Evolutionary conservation across 441 rosid species (phyloP).

Genomic region (Jatropha multifida): DNA sequence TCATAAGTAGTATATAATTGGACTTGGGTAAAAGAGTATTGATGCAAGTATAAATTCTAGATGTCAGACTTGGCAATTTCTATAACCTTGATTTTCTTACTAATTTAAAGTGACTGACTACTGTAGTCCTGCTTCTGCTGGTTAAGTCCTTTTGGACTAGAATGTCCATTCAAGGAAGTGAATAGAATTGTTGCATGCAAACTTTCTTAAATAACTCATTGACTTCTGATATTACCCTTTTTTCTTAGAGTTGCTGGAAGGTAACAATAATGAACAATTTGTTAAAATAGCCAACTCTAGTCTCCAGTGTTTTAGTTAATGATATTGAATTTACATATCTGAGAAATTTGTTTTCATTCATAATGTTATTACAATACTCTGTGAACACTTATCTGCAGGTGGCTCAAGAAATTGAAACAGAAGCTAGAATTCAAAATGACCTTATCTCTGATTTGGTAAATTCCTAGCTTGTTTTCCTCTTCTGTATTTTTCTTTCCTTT

Average conservation of each 20-base stretch:
- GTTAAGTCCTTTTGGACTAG: background rate
- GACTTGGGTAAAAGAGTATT: background rate
- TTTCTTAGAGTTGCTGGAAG: background rate
- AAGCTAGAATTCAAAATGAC: slow-evolving; percentile 34
- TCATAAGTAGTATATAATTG: background rate
- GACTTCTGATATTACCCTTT: background rate
- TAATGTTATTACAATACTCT: background rate
- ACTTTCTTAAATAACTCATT: background rate
- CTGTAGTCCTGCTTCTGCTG: background rate
- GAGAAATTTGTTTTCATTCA: background rate
- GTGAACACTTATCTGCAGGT: slow-evolving; percentile 20
- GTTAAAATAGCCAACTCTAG: background rate
- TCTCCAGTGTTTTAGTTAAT: background rate
- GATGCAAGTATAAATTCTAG: background rate
- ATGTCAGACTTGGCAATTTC: slow-evolving; percentile 1
- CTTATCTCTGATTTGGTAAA: slow-evolving; percentile 34
- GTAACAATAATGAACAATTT: background rate
- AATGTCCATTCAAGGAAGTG: background rate
- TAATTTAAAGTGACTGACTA: background rate
- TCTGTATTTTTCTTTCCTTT: background rate
- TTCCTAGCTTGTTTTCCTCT: slow-evolving; percentile 6
- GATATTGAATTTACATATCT: background rate
- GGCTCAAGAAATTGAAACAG: slow-evolving; percentile 41
- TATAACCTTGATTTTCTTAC: background rate
- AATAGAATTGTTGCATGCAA: background rate